phyloP scores from a whole-genome alignment of 192 early-diverging fungal genomes.

The Backusella morwellensis region DNA sequence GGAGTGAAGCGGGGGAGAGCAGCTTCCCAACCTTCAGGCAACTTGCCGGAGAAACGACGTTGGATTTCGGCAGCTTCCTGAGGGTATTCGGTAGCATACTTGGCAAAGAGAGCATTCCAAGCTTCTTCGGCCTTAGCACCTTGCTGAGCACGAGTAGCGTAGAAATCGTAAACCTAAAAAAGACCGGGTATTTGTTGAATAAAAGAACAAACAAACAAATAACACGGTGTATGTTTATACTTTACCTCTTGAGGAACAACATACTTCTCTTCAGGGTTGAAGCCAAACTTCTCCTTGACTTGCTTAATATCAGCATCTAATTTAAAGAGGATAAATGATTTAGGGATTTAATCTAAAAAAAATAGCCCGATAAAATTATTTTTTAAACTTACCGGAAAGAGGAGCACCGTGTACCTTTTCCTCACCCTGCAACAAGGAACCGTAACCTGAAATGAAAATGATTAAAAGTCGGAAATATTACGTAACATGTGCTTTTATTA shows the following conservation, averaged over 20 bases:
- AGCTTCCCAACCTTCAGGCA: conserved; percentile 71
- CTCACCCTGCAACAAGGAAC: conserved; percentile 84
- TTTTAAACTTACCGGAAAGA: conserved; percentile 44
- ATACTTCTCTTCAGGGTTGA: conserved; percentile 76
- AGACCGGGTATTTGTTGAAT: background rate
- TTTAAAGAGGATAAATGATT: background rate
- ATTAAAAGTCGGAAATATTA: background rate
- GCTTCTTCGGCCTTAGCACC: conserved; percentile 62
- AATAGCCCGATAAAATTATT: background rate
- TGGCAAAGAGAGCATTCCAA: conserved; percentile 74
- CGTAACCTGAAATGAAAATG: conserved; percentile 49
- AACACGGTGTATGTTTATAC: background rate
- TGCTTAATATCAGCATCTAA: conserved; percentile 70
- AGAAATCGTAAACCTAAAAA: conserved; percentile 51
- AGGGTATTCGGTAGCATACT: conserved; percentile 69
- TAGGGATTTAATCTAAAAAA: background rate
- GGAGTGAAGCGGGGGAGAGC: conserved; percentile 83
- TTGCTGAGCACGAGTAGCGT: conserved; percentile 49
- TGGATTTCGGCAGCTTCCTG: conserved; percentile 65
- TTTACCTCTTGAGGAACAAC: conserved; percentile 56
- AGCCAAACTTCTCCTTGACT: conserved; percentile 81
- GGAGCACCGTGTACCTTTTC: conserved; percentile 90
- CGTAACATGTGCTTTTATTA: conserved; percentile 2
- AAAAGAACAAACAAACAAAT: background rate
- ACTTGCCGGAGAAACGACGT: conserved; percentile 69